These are phyloP conservation scores for Phytophthora ohioensis DNA, from an alignment of 352 stramenopile species.

Conservation along the genomic window DNA sequence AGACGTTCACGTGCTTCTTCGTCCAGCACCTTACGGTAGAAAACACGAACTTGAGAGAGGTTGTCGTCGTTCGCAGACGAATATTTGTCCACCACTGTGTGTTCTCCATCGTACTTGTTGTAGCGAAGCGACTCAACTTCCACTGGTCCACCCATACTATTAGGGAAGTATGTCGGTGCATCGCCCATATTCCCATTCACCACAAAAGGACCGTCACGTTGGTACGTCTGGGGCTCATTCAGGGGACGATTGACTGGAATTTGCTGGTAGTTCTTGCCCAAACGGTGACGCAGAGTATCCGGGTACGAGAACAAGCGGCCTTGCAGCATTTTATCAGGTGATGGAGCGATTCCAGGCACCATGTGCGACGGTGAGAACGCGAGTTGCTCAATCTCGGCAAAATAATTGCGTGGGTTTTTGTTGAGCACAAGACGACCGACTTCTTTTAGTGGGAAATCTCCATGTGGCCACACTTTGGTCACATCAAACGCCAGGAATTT, in stretches of 20 bases:
- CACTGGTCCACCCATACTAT: slow-evolving; percentile 57
- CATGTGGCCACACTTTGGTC: slow-evolving; percentile 92
- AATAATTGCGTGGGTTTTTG: slow-evolving; percentile 91
- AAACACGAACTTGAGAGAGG: slow-evolving; percentile 68
- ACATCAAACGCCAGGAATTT: slow-evolving; percentile 89
- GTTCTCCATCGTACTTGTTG: slow-evolving; percentile 35
- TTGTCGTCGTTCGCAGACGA: slow-evolving; percentile 83
- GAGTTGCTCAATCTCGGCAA: slow-evolving; percentile 92
- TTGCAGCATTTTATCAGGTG: slow-evolving; percentile 90
- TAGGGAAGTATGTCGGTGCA: slow-evolving; percentile 84
- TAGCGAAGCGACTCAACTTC: slow-evolving; percentile 39
- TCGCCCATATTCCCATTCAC: slow-evolving; percentile 73
- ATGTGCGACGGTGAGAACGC: slow-evolving; percentile 89
- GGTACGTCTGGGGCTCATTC: slow-evolving; percentile 66
- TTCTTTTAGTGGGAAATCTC: slow-evolving; percentile 78
- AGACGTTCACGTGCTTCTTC: slow-evolving; percentile 64
- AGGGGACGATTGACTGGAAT: slow-evolving; percentile 91
- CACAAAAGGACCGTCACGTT: slow-evolving; percentile 73
- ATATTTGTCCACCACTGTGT: slow-evolving; percentile 50
- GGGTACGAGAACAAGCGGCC: slow-evolving; percentile 91
- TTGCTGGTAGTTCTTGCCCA: slow-evolving; percentile 92
- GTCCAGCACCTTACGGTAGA: slow-evolving; percentile 77
- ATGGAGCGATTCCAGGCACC: slow-evolving; percentile 89
- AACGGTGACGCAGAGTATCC: slow-evolving; percentile 87
- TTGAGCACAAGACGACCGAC: slow-evolving; percentile 88